phyloP scores from a whole-genome alignment of 2,329 filamentous ascomycete genomes.

The Orbilia brochopaga region DNA sequence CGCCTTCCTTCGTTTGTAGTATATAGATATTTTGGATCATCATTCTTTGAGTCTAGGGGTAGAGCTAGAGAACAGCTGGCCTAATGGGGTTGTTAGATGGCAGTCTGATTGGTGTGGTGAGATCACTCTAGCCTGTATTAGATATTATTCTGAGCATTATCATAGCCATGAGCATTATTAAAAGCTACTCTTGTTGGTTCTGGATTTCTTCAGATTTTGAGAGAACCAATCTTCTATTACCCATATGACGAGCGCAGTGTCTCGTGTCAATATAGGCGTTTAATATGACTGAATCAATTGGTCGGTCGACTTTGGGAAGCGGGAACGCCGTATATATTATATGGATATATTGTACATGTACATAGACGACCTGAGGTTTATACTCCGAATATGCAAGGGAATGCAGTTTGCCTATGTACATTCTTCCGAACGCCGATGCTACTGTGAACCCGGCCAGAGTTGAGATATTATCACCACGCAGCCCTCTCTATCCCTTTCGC shows the following conservation, averaged over 20 bases:
- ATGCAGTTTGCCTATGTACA: not conserved
- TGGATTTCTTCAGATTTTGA: too few species aligned
- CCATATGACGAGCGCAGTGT: too few species aligned
- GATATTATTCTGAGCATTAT: slow-evolving; percentile 19
- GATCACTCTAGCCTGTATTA: slow-evolving; percentile 29
- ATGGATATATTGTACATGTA: not conserved
- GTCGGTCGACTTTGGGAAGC: not conserved
- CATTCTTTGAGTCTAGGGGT: slow-evolving; percentile 5
- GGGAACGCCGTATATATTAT: not conserved
- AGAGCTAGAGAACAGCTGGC: slow-evolving; percentile 8
- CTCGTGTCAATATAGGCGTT: too few species aligned
- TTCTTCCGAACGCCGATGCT: not conserved
- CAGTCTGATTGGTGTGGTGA: not conserved
- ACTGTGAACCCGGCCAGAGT: slow-evolving; percentile 19
- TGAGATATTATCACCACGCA: slow-evolving; percentile 17
- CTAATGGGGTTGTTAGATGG: not conserved
- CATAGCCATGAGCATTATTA: slow-evolving; percentile 29
- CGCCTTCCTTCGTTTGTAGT: slow-evolving; percentile 15
- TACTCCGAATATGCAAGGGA: not conserved
- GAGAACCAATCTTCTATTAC: too few species aligned
- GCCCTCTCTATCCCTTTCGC: not conserved
- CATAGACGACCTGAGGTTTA: not conserved
- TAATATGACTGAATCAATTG: too few species aligned
- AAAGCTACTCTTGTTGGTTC: not conserved
- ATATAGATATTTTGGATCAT: slow-evolving; percentile 23